Evolutionary conservation across 148 eudicot genomes (phyloP), one percentile per base, ranked within the genome.

Genomic region (Chenopodium berlandieri): DNA sequence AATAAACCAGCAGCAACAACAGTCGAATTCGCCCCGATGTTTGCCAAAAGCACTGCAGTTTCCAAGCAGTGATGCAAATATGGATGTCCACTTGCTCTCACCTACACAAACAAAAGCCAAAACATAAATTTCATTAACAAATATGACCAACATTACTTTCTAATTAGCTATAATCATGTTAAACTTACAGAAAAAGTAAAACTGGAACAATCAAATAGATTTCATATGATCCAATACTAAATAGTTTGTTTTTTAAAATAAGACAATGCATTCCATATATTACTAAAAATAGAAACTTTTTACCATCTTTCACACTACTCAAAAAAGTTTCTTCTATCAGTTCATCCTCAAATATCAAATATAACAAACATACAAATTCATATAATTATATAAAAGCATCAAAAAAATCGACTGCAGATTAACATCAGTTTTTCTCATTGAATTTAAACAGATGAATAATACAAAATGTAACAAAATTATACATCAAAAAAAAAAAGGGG

Each of bases 1-100:
- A 96, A 76, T 80, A 96, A 90, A 72, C 99, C 99, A 19, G 98
- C 98, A 71, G 99, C 98, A 67, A 96, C 97, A 23, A 96, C 98
- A 1, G 95, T 91, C 0, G 98, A 83, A 78, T 90, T 90, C 1
- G 97, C 97, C 62, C 99, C 99, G 40, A 96, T 90, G 30, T 81
- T 76, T 48, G 99, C 99, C 30, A 96, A 89, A 79, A 90, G 82
- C 79, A 90, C 89, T 0, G 99, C 99, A 0, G 99, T 96, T 78
- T 96, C 99, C 75, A 96, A 91, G 77, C 98, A 96, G 84, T 96
- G 99, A 78, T 94, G 93, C 83, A 96, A 84, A 80, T 96, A 96
- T 71, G 95, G 94, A 90, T 94, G 95, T 31, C 99, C 99, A 87
- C 94, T 94, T 13, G 91, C 97, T 77, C 98, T 88, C 83, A 88